Percentiles rank a stretch among this genome's conserved stretches.
These are phyloP conservation scores for Vachellia collinsii DNA, from an alignment of 306 rosid genomes.

Conservation along the genomic window DNA sequence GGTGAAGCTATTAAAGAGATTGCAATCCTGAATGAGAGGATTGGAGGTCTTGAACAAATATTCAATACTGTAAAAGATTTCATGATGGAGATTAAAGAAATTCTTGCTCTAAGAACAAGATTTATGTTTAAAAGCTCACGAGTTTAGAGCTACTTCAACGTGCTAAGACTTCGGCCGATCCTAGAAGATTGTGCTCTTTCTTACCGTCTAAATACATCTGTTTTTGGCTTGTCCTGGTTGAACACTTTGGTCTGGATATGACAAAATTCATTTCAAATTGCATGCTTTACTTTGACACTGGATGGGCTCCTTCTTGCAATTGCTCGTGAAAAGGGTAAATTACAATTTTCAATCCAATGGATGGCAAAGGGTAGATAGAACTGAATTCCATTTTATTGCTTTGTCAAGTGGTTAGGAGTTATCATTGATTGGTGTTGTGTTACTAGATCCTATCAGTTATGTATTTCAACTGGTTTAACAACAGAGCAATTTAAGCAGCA, in stretches of 20 bases:
- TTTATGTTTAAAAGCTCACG: slow-evolving; percentile 74
- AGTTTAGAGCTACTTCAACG: slow-evolving; percentile 89
- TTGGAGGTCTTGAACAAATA: too few species aligned
- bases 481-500: too few species aligned
- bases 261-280: slow-evolving; percentile 75
- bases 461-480: too few species aligned
- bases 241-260: slow-evolving; percentile 83
- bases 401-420: too few species aligned
- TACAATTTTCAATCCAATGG: slow-evolving; percentile 94
- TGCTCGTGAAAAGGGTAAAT: slow-evolving; percentile 88
- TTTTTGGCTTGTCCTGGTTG: slow-evolving; percentile 86
- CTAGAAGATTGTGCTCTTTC: slow-evolving; percentile 55
- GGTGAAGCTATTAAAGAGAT: too few species aligned
- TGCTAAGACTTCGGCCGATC: slow-evolving; percentile 80
- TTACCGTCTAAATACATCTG: slow-evolving; percentile 62
- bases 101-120: slow-evolving; percentile 34
- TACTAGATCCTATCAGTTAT: too few species aligned
- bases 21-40: too few species aligned
- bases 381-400: too few species aligned
- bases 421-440: too few species aligned
- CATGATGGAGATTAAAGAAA: too few species aligned
- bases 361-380: slow-evolving; percentile 60
- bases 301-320: slow-evolving; percentile 98
- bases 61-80: too few species aligned
- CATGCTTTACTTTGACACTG: slow-evolving; percentile 79